Evolutionary conservation across 768 basidiomycete genomes (phyloP), one percentile per base, ranked within the genome.

Genomic region (Asterophora lycoperdoides): DNA sequence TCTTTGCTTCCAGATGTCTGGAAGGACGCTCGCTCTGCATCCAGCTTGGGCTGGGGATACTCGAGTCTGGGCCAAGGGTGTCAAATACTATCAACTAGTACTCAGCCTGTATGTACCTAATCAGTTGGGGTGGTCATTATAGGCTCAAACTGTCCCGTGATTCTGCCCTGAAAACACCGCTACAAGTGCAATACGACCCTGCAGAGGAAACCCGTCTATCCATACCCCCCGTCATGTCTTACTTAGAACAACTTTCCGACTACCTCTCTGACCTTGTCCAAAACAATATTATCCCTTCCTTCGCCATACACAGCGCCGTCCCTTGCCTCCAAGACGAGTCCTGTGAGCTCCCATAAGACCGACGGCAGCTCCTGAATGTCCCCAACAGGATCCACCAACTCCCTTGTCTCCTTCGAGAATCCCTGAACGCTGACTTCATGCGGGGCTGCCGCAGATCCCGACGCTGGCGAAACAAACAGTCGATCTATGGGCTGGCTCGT

Each of bases 401-500:
- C 57, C 49, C 52, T 66, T 41, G 47, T 54, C 20, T 53, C 54
- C 44, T 66, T 65, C 35, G 63, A 60, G 50, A 66, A 71, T 11
- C 70, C 70, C 39, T 67, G 64, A 10, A 73, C 65, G 23, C 68
- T 63, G 10, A 65, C 63, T 54, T 70, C 62, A 36, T 54, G 50
- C 32, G 55, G 57, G 43, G 60, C 57, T 3, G 44, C 47, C 3
- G 50, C 51, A 26, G 59, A 47, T 2, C 44, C 36, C 5, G 42
- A 44, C 8, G 35, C 36, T 2, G 60, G 59, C 8, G 9, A 32
- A 14, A 66, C 44, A 34, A 71, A 56, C 19, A 73, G 45, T 9
- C 70, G 56, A 18, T 71, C 66, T 15, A 69, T 68, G 13, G 69
- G 66, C 46, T 61, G 61, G n/a, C 63, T 56, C 11, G 70, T 71